A percentile compares a stretch with the other conserved stretches of the same genome.
phyloP scores from a whole-genome alignment of 768 basidiomycete genomes.

The Mycena vitilis region DNA sequence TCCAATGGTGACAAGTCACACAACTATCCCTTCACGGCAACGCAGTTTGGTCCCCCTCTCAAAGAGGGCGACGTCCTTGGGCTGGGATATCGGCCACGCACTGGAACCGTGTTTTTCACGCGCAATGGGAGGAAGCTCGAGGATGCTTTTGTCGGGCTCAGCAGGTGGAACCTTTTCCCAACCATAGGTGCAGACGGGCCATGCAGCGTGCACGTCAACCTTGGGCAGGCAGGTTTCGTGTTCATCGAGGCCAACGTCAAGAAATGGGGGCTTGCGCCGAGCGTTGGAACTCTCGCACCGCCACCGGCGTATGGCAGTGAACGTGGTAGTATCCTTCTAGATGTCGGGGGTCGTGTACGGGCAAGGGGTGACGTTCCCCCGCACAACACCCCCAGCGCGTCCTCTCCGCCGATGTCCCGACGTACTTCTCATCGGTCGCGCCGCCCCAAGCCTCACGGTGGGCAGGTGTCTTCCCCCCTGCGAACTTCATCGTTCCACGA shows the following conservation, averaged over 20 bases:
- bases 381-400: conserved; percentile 55
- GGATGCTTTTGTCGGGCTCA: conserved; percentile 93
- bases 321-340: conserved; percentile 93
- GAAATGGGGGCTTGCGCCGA: conserved; percentile 99
- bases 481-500: conserved; percentile 61
- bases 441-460: conserved; percentile 65
- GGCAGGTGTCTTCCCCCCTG: conserved; percentile 73
- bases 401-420: conserved; percentile 51
- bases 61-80: conserved; percentile 97
- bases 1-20: conserved; percentile 97
- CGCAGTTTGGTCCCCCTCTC: conserved; percentile 84
- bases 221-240: conserved; percentile 98
- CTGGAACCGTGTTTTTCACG: conserved; percentile 99
- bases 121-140: conserved; percentile 97
- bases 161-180: conserved; percentile 94
- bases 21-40: conserved; percentile 93
- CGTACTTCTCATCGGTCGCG: conserved; percentile 68
- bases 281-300: conserved; percentile 95
- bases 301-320: conserved; percentile 99
- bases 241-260: conserved; percentile 99
- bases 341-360: conserved; percentile 78
- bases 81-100: conserved; percentile 94
- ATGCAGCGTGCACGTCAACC: conserved; percentile 96
- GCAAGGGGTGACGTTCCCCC: conserved; percentile 53
- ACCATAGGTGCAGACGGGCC: conserved; percentile 97